Percentiles rank a stretch among this genome's conserved stretches.
These are phyloP conservation scores for Mitragyna speciosa DNA, from an alignment of 257 asterid species.

Conservation along the genomic window DNA sequence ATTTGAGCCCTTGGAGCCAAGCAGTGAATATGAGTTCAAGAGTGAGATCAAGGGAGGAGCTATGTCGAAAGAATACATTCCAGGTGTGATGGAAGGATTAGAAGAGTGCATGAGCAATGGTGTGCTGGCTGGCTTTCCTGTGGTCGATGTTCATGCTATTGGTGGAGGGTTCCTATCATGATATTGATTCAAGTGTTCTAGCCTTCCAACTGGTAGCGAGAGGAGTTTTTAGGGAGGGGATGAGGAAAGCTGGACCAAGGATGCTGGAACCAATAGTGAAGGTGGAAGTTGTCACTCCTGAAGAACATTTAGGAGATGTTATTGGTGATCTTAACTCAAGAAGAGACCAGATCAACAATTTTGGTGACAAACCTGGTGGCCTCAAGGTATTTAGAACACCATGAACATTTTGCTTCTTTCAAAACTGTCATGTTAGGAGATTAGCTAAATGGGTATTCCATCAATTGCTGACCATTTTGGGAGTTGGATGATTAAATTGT, in stretches of 20 bases:
- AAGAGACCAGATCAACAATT: slow-evolving; percentile 88
- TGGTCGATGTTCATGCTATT: slow-evolving; percentile 96
- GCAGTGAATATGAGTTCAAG: slow-evolving; percentile 89
- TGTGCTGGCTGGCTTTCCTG: slow-evolving; percentile 91
- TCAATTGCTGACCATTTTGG: not conserved
- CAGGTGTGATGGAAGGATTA: slow-evolving; percentile 96
- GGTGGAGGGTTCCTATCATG: slow-evolving; percentile 95
- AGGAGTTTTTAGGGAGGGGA: slow-evolving; percentile 94
- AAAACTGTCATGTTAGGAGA: not conserved
- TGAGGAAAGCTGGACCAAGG: slow-evolving; percentile 88
- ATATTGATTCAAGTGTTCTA: slow-evolving; percentile 94
- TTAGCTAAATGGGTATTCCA: not conserved
- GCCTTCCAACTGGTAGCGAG: slow-evolving; percentile 97
- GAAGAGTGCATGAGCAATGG: slow-evolving; percentile 97
- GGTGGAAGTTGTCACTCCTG: slow-evolving; percentile 95
- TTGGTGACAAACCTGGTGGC: slow-evolving; percentile 99
- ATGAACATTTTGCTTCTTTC: not conserved
- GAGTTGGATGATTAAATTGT: not conserved
- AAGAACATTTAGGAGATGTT: slow-evolving; percentile 95
- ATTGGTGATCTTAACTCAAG: slow-evolving; percentile 96
- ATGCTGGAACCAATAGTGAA: slow-evolving; percentile 92
- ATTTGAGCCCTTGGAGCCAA: slow-evolving; percentile 89
- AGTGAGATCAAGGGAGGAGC: slow-evolving; percentile 97
- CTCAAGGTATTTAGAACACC: slow-evolving; percentile 58
- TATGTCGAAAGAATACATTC: slow-evolving; percentile 90